These are phyloP conservation scores for Aspergillus sclerotialis DNA, from an alignment of 2,329 filamentous ascomycete genomes.

Conservation along the genomic window DNA sequence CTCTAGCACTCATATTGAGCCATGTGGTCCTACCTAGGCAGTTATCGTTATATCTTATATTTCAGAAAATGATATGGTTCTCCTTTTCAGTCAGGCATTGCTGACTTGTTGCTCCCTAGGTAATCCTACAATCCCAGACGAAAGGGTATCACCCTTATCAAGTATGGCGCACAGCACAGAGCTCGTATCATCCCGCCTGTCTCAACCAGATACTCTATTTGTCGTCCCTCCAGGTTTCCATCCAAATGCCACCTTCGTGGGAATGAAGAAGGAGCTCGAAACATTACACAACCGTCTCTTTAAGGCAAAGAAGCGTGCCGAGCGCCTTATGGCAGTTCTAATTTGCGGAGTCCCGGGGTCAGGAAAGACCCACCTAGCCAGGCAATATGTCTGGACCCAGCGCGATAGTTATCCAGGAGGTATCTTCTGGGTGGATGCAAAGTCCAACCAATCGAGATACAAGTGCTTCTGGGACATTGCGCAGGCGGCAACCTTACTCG, in stretches of 20 bases:
- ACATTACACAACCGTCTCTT: constrained; percentile 54
- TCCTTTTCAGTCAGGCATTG: constrained; percentile 19
- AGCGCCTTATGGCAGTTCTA: constrained; percentile 57
- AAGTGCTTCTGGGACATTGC: constrained; percentile 62
- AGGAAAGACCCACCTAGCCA: constrained; percentile 62
- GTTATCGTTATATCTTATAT: constrained; percentile 1
- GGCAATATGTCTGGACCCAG: constrained; percentile 60
- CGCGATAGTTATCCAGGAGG: constrained; percentile 56
- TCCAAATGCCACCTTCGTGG: constrained; percentile 57
- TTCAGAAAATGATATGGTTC: constrained; percentile 8
- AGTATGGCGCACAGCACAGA: constrained; percentile 17
- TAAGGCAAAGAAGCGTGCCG: constrained; percentile 49
- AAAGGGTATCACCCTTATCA: constrained; percentile 17
- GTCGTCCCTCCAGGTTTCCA: constrained; percentile 52
- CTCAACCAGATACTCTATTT: constrained; percentile 27
- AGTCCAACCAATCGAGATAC: constrained; percentile 51
- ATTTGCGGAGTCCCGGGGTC: constrained; percentile 59
- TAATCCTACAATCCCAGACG: constrained; percentile 17
- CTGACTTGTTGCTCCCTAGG: constrained; percentile 32
- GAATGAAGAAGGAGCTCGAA: constrained; percentile 52
- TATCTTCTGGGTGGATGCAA: constrained; percentile 63
- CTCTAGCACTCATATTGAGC: constrained; percentile 3
- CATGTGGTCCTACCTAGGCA: constrained; percentile 1
- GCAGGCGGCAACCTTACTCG: constrained; percentile 47
- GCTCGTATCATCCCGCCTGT: constrained; percentile 14